Base-by-base conservation (phyloP, 805 yeast species). In the Saccharomycopsis sp. region DNA sequence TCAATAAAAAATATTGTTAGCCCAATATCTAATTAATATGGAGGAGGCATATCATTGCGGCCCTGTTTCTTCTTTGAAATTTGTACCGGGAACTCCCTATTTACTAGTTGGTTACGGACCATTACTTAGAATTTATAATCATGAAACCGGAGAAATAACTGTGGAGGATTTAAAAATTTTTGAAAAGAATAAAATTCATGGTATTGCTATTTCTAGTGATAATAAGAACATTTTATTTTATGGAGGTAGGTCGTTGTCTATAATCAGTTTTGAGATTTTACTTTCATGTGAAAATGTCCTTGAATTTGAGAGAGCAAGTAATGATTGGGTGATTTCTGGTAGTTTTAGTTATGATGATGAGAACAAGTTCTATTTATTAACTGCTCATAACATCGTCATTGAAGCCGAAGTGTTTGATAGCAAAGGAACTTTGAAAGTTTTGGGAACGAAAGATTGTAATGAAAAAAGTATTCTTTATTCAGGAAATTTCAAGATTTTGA, bases 381-480 rank as follows among this genome's bases (percentile, higher is more conserved):
- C 88, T 0, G 85, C 96, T 3, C 96, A 88, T 55, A 88, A 89
- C 52, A 66, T 69, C 25, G 70, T 85, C 1, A 60, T 74, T 34
- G 50, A 67, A 37, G 44, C 63, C 37, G 10, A 12, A 9, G 15
- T 13, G 13, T 18, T 9, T 12, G 39, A 32, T 49, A 56, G 48
- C 42, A 39, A 53, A 48, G 27, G 48, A 49, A 34, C 44, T 40
- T 48, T 50, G 46, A 46, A 54, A 42, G 40, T 61, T 1, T 4
- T 51, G 4, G 27, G 49, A 41, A 58, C 49, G 17, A 61, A 56
- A 37, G 55, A 61, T 2, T 73, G 78, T 51, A 69, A 70, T 15
- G 94, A 85, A 58, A 78, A 81, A 49, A 82, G 95, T 1, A 80
- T 89, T 34, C 64, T 92, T 27, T 92, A 92, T 55, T 84, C 95